Evolutionary conservation across 129 eudicot species (phyloP).

Genomic region (sunflower (Helianthus annuus)): HanXRQr2.0-SUNRISE NC_035446.2:139983379-139983878

Average conservation of each 20-base stretch:
- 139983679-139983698: neutral
- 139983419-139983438: conserved; percentile 80
- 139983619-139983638: neutral
- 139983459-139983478: conserved; percentile 87
- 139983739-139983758: neutral
- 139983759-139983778: no score
- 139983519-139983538: conserved; percentile 79
- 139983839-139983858: no score
- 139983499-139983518: conserved; percentile 73
- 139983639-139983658: neutral
- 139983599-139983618: neutral
- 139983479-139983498: conserved; percentile 78
- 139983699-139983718: neutral
- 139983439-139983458: conserved; percentile 62
- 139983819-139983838: no score
- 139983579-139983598: conserved; percentile 34
- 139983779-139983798: no score
- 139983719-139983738: neutral
- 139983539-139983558: conserved; percentile 76
- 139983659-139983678: neutral
- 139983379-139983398: conserved; percentile 78
- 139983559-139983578: conserved; percentile 53
- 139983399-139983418: conserved; percentile 79
- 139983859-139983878: no score
- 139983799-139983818: no score